Conservation (phyloP, 345 rosid species). For the Eucalyptus decipiens region DNA sequence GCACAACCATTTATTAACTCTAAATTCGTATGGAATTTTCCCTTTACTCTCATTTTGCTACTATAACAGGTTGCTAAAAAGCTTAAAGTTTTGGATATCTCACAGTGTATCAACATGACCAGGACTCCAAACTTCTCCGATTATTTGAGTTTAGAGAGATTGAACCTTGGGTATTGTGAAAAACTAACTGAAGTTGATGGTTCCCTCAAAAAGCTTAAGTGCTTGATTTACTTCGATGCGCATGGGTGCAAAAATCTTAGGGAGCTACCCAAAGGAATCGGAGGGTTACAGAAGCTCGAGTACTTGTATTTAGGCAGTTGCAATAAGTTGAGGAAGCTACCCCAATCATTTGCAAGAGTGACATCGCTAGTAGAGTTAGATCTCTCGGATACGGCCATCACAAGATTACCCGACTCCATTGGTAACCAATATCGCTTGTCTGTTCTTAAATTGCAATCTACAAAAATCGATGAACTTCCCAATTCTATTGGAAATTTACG, state of each 20-base stretch:
- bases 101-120: background rate
- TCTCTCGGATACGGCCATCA: background rate
- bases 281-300: background rate
- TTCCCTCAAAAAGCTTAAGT: slow-evolving; percentile 8
- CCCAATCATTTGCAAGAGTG: background rate
- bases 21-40: background rate
- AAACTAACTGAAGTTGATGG: background rate
- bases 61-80: background rate
- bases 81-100: slow-evolving; percentile 11
- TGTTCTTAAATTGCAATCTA: fast-evolving
- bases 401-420: background rate
- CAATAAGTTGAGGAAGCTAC: background rate
- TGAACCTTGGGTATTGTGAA: slow-evolving; percentile 2
- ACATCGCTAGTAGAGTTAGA: background rate
- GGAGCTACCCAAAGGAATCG: background rate
- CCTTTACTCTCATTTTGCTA: background rate
- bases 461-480: background rate
- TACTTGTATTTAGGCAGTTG: background rate
- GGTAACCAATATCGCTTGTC: background rate
- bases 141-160: slow-evolving; percentile 1
- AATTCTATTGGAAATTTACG: background rate
- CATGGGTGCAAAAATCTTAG: background rate
- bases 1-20: background rate
- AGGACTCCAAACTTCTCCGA: slow-evolving; percentile 2
- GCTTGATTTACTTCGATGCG: background rate